Base-by-base conservation (phyloP, 2,329 filamentous ascomycete genomes). In the Fusarium papillatum region DNA sequence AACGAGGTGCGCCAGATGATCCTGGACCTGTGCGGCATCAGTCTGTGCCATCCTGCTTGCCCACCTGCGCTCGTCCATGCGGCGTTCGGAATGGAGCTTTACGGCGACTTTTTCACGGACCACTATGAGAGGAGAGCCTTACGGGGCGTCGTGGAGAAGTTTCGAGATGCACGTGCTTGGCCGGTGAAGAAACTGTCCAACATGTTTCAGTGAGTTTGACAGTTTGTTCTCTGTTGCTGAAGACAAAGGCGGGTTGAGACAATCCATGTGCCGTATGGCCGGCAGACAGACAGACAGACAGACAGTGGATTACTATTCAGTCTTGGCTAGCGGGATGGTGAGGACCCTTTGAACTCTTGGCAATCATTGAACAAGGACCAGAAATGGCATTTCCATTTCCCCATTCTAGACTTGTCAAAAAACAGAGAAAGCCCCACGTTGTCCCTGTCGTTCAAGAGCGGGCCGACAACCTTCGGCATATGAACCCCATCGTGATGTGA, bases 91-190 rank as follows among this genome's bases (percentile, higher is more conserved):
- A 85, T 86, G 71, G 83, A 85, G 76, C 69, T 85, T n/a, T 86
- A 85, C 31, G 83, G 84, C 1, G 84, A 86, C 63, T 86, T 84
- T 59, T 86, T 86, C 70, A 85, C 84, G 3, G 84, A 86, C 64
- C 79, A 77, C 13, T 85, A 84, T 57, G 84, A 86, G 69, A 78
- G 84, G 1, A 76, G 77, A 24, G 84, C 84, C 2, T 68, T 85
- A 77, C 81, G 82, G 19, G 84, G 80, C 0, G 86, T 86, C 5
- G 83, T 84, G 7, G 87, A 88, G 61, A 87, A 84, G 59, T 88
- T 88, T 66, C 83, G 84, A 8, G 86, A 86, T 60, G 80, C 83
- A 17, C 81, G 83, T 31, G 84, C 84, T 2, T 86, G 84, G 84
- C 84, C 84, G 1, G 84, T 85, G 0, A 79, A 82, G 68, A 82